Evolutionary conservation across 495 filamentous ascomycete genomes (phyloP).

Genomic region (Lophium mytilinum): DNA sequence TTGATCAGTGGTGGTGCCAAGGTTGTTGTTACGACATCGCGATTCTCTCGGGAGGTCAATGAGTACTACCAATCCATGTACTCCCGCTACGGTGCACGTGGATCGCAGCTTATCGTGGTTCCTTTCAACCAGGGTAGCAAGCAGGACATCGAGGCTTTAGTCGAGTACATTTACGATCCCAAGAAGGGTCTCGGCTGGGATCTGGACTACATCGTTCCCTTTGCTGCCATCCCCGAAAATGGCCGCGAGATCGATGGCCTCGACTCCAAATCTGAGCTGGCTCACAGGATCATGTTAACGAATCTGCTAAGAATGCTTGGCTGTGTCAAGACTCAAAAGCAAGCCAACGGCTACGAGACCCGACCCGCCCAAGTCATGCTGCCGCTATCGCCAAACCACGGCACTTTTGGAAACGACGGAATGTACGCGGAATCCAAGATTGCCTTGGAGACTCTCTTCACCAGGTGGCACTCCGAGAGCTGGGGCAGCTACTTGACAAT

Average conservation of each 20-base stretch:
- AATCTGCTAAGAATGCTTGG: slow-evolving; percentile 90
- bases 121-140: slow-evolving; percentile 99
- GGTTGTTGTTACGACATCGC: slow-evolving; percentile 90
- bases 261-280: slow-evolving; percentile 96
- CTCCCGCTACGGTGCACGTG: slow-evolving; percentile 80
- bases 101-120: slow-evolving; percentile 93
- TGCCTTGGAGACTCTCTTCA: slow-evolving; percentile 94
- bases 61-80: slow-evolving; percentile 99
- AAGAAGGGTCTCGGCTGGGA: slow-evolving; percentile 98
- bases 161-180: slow-evolving; percentile 93
- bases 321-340: slow-evolving; percentile 83
- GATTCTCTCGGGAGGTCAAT: slow-evolving; percentile 93
- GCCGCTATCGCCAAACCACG: slow-evolving; percentile 94
- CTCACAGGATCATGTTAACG: slow-evolving; percentile 98
- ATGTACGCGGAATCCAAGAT: slow-evolving; percentile 98
- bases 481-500: slow-evolving; percentile 98
- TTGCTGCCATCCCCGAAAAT: slow-evolving; percentile 95
- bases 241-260: slow-evolving; percentile 96
- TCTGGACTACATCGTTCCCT: slow-evolving; percentile 90
- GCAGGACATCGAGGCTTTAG: slow-evolving; percentile 87
- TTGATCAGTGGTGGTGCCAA: slow-evolving; percentile 93
- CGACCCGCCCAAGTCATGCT: slow-evolving; percentile 94
- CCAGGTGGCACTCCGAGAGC: slow-evolving; percentile 94
- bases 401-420: slow-evolving; percentile 96
- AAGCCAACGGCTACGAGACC: slow-evolving; percentile 78